A percentile compares a stretch with the other conserved stretches of the same genome.
Evolutionary conservation across 192 early-diverging fungal genomes (phyloP).

Genomic region (Spizellomyces punctatus): DNA sequence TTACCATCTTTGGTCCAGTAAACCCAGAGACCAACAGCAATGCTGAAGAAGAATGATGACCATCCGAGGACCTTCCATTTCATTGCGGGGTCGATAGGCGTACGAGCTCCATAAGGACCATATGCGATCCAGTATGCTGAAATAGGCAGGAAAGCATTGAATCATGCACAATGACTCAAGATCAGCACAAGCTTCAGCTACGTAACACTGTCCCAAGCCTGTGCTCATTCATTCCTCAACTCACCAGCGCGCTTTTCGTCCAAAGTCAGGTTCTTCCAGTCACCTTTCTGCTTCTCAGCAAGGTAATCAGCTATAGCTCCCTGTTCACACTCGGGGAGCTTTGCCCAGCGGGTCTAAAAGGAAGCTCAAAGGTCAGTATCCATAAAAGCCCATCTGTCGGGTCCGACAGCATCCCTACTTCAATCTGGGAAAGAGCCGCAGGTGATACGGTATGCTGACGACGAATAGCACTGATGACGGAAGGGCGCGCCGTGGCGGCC

Average conservation of each 20-base stretch:
- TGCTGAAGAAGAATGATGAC: constrained; percentile 58
- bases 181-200: too few species aligned
- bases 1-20: constrained; percentile 33
- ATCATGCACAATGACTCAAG: background rate
- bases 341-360: constrained; percentile 56
- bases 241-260: constrained; percentile 95
- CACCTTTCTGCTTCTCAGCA: constrained; percentile 85
- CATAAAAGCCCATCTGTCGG: background rate
- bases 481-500: background rate
- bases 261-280: constrained; percentile 90
- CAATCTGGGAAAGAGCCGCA: constrained; percentile 25
- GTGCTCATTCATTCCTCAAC: background rate
- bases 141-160: constrained; percentile 3
- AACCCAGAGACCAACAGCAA: constrained; percentile 54
- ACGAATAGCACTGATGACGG: background rate
- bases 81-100: constrained; percentile 72
- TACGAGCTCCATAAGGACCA: constrained; percentile 88
- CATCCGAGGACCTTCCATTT: constrained; percentile 59
- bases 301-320: constrained; percentile 77
- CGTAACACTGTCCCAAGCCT: too few species aligned
- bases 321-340: constrained; percentile 80
- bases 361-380: too few species aligned
- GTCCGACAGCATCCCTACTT: constrained; percentile 4
- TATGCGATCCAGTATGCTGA: constrained; percentile 93
- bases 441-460: constrained; percentile 21